Evolutionary conservation across 495 filamentous ascomycete species (phyloP), one percentile per base, ranked within the genome.

Genomic region (Friedmanniomyces simplex): DNA sequence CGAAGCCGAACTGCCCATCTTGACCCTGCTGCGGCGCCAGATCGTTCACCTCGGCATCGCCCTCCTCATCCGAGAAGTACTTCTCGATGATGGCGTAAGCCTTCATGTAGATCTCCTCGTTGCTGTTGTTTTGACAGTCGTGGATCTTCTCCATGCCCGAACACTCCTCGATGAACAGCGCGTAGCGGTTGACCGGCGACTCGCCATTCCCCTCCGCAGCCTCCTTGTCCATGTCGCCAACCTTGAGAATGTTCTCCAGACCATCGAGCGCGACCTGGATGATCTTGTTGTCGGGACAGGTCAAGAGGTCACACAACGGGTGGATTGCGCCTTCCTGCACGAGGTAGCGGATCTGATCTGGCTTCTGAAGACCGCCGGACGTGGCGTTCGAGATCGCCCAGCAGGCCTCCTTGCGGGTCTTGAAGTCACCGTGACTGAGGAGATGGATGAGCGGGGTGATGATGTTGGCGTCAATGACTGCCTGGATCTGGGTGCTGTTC

Each of bases 91-190:
- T 97, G 78, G 93, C 96, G 78, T 96, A 99, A 0, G 94, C 95
- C 82, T 99, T 99, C 93, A 99, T 96, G 79, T 99, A 99, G 65
- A 99, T 99, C 75, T 99, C 94, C 74, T 97, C 94, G 75, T 99
- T 99, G 74, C 94, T 91, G 65, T 99, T 99, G 74, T 91, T 96
- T 78, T 99, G 94, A 82, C 93, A 96, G 64, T 96, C 91, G 72
- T 99, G 94, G 67, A 99, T 96, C 84, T 96, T 97, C 77, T 96
- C 91, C 94, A 99, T 99, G 62, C 94, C 94, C 62, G 88, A 89
- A 57, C 90, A 93, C 70, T 99, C 94, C 75, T 99, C 94, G 64
- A 99, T 99, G 76, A 93, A 96, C 61, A 99, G 79, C 30, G 94
- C 94, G 69, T 91, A 99, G 54, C 89, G 86, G 79, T 99, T 99